Evolutionary conservation across 2,329 filamentous ascomycete species (phyloP), one percentile per base, ranked within the genome.

Genomic region (Thelonectria rubi): DNA sequence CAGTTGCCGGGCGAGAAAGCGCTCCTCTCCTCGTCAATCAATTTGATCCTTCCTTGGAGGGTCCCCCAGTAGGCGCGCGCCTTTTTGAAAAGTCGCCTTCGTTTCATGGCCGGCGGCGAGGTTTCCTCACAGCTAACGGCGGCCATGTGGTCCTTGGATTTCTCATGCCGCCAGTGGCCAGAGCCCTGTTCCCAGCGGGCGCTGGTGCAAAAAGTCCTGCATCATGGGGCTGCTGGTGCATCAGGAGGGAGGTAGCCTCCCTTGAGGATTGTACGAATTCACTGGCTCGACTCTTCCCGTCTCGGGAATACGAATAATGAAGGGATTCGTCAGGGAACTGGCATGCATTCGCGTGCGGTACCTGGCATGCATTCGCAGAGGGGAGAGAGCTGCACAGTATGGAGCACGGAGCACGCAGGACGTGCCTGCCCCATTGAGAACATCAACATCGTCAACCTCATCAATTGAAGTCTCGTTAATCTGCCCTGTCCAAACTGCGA

Each of bases 181-280:
- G n/a, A 26, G 42, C 43, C 53, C 32, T 48, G 53, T 39, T 48
- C 45, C 43, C 45, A 48, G 45, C 45, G 45, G 18, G 5, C 21
- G 45, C 26, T 48, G 45, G 26, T 30, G 15, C 45, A 48, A 48
- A 48, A 48, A 48, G 26, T 45, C 42, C 18, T 45, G 42, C 42
- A 20, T 45, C 42, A 45, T 20, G 42, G 42, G 42, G 42, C 21
- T 30, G 49, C 24, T 49, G 45, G 12, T 32, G 45, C 34, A 49
- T 56, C 34, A 24, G 15, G 17, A 20, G 4, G 26, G n/a, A n/a
- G n/a, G n/a, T n/a, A n/a, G n/a, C n/a, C n/a, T n/a, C n/a, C n/a
- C n/a, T n/a, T n/a, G n/a, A n/a, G n/a, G n/a, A n/a, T n/a, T n/a
- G n/a, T n/a, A n/a, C n/a, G n/a, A n/a, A n/a, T n/a, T n/a, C n/a